Evolutionary conservation across 1,139 yeast genomes (phyloP).

Genomic region (Hyphopichia burtonii): DNA sequence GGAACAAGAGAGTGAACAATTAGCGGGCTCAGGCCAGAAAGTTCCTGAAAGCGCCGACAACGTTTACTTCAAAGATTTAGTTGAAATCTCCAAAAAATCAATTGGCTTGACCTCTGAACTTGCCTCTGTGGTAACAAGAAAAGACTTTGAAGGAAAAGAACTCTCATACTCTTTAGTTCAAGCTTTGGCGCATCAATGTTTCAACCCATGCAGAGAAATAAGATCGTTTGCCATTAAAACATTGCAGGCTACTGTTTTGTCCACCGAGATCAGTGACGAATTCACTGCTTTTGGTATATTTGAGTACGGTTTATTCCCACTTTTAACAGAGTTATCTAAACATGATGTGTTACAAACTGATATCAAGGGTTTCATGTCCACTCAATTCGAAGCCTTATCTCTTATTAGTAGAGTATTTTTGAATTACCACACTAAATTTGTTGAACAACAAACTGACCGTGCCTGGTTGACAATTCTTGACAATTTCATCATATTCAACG

Average conservation of each 20-base stretch:
- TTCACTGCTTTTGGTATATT: conserved; percentile 57
- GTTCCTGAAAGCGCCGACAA: conserved; percentile 23
- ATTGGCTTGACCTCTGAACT: conserved; percentile 58
- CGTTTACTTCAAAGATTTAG: conserved; percentile 49
- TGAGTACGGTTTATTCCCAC: conserved; percentile 73
- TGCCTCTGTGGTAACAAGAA: conserved; percentile 26
- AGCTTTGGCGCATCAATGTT: conserved; percentile 84
- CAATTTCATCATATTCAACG: conserved; percentile 27
- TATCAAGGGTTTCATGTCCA: conserved; percentile 57
- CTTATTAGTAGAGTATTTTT: conserved; percentile 72
- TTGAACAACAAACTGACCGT: conserved; percentile 19
- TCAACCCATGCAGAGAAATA: conserved; percentile 81
- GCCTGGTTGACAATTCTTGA: conserved; percentile 41
- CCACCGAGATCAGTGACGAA: conserved; percentile 22
- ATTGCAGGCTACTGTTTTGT: conserved; percentile 48
- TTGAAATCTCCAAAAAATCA: conserved; percentile 60
- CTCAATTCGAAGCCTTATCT: conserved; percentile 66
- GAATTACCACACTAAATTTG: conserved; percentile 37
- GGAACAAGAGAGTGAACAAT: conserved; percentile 54
- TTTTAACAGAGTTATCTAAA: conserved; percentile 63
- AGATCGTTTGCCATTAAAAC: conserved; percentile 61
- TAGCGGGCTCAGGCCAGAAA: conserved; percentile 23
- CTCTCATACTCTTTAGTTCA: conserved; percentile 62
- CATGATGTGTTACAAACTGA: conserved; percentile 70
- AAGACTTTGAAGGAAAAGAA: conserved; percentile 29